These are phyloP conservation scores for Pichia scutulata DNA, from an alignment of 805 yeast species.

Conservation along the genomic window DNA sequence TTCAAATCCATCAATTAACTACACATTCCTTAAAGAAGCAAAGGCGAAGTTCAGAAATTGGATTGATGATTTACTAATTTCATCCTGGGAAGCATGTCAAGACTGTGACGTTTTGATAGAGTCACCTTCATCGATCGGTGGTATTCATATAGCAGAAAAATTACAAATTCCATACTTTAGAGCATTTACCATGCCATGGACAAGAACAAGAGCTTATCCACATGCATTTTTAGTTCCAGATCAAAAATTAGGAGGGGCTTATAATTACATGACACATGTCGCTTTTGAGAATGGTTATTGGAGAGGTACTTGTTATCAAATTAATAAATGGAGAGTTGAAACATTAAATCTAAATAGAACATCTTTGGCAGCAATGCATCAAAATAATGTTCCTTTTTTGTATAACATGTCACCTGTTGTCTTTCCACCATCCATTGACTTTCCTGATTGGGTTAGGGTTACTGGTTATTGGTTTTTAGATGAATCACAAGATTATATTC, in stretches of 20 bases:
- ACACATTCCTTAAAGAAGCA: conserved; percentile 77
- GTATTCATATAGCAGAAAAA: conserved; percentile 92
- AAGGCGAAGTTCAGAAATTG: conserved; percentile 70
- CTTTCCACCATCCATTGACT: conserved; percentile 88
- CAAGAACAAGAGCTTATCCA: conserved; percentile 89
- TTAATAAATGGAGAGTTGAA: conserved; percentile 80
- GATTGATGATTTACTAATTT: conserved; percentile 63
- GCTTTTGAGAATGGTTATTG: conserved; percentile 89
- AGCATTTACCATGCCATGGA: conserved; percentile 99
- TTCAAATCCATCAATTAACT: conserved; percentile 79
- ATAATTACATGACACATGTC: conserved; percentile 86
- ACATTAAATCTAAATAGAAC: conserved; percentile 61
- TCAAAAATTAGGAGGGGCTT: conserved; percentile 86
- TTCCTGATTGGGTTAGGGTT: conserved; percentile 90
- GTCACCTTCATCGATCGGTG: conserved; percentile 95
- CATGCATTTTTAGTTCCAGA: conserved; percentile 96
- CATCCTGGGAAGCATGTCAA: conserved; percentile 87
- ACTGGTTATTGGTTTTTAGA: conserved; percentile 95
- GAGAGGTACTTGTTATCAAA: conserved; percentile 84
- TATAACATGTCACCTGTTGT: conserved; percentile 85
- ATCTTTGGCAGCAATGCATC: conserved; percentile 61
- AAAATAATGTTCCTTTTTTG: conserved; percentile 74
- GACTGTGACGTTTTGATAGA: conserved; percentile 78
- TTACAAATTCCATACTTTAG: conserved; percentile 82
- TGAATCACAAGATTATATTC: conserved; percentile 39